These are phyloP conservation scores for Cornus suecica DNA, from an alignment of 148 eudicot genomes.

Conservation along the genomic window DNA sequence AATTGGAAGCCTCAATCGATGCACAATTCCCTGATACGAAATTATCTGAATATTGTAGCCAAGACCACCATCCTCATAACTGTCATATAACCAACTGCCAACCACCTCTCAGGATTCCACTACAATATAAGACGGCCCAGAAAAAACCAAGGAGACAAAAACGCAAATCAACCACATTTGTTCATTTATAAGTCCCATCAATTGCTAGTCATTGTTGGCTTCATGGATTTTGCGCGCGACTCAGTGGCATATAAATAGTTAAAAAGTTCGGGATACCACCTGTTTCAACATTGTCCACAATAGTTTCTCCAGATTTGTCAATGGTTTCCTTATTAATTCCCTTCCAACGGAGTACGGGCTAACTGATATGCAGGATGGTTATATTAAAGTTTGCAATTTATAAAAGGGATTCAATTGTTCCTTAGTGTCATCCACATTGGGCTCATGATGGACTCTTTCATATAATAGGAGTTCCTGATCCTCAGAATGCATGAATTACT, in stretches of 20 bases:
- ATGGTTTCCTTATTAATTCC: conserved; percentile 30
- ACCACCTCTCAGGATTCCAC: conserved; percentile 35
- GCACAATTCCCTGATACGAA: conserved; percentile 48
- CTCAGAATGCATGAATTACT: too few relatives aligned
- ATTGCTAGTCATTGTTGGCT: conserved; percentile 25
- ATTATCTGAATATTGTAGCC: conserved; percentile 41
- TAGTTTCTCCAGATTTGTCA: conserved; percentile 43
- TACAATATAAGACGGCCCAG: conserved; percentile 43
- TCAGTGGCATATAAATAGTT: conserved; percentile 27
- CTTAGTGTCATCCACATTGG: background rate
- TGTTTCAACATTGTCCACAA: conserved; percentile 50
- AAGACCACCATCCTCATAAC: conserved; percentile 38
- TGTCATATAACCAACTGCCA: conserved; percentile 42
- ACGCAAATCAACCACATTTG: conserved; percentile 60
- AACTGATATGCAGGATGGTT: conserved; percentile 24
- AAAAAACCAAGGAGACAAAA: conserved; percentile 44
- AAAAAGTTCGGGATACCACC: conserved; percentile 23
- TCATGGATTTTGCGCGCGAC: conserved; percentile 37
- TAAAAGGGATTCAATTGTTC: background rate
- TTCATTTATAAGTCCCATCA: conserved; percentile 57
- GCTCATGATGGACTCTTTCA: background rate
- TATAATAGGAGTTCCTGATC: too few relatives aligned
- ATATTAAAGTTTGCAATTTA: background rate
- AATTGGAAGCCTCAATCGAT: conserved; percentile 38
- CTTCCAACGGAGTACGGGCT: conserved; percentile 24